phyloP scores from a whole-genome alignment of 768 basidiomycete species.

The Artomyces pyxidatus region DNA sequence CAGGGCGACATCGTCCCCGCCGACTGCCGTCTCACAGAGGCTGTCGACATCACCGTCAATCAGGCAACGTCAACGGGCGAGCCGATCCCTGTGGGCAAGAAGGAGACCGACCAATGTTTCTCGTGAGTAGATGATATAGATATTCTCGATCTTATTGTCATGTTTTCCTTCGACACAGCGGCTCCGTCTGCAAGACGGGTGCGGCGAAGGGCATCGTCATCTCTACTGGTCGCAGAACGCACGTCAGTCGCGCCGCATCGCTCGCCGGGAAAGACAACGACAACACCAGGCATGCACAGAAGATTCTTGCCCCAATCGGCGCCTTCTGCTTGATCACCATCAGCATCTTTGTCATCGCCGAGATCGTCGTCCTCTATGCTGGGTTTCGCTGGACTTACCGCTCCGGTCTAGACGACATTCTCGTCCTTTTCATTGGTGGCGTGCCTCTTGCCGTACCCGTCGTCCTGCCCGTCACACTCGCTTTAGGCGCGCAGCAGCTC shows the following conservation, averaged over 20 bases:
- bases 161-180: conserved; percentile 36
- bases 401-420: conserved; percentile 92
- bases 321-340: conserved; percentile 96
- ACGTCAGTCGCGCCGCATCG: conserved; percentile 97
- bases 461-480: conserved; percentile 94
- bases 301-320: conserved; percentile 96
- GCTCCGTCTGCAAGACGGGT: conserved; percentile 98
- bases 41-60: conserved; percentile 96
- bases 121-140: conserved; percentile 52
- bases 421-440: conserved; percentile 98
- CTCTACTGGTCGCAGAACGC: conserved; percentile 94
- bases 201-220: conserved; percentile 99
- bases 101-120: conserved; percentile 93
- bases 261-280: conserved; percentile 97
- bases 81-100: conserved; percentile 89
- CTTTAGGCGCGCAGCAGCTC: conserved; percentile 96
- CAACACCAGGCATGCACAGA: conserved; percentile 97
- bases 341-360: conserved; percentile 90
- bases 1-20: conserved; percentile 98
- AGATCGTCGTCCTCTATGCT: conserved; percentile 91
- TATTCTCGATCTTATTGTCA: conserved; percentile 8
- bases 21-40: conserved; percentile 93
- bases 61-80: conserved; percentile 98
- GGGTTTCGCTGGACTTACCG: conserved; percentile 88
- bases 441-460: conserved; percentile 99